A percentile compares a stretch with the other conserved stretches of the same genome.
Evolutionary conservation across 345 rosid species (phyloP).

Genomic region (Citrus mangshanensis): DNA sequence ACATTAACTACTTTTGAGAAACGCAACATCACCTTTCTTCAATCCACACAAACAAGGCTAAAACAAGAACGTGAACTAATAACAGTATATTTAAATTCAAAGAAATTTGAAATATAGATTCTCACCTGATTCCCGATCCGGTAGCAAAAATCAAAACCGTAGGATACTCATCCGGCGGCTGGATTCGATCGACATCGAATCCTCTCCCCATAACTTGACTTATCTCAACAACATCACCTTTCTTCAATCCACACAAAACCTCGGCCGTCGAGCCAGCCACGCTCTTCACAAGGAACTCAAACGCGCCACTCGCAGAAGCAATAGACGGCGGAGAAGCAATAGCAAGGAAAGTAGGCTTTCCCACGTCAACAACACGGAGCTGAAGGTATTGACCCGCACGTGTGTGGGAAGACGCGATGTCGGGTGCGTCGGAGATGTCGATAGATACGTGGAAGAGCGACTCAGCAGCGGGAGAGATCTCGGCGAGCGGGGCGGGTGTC

Average conservation of each 20-base stretch:
- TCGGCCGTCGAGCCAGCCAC: slow-evolving; percentile 90
- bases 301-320: slow-evolving; percentile 53
- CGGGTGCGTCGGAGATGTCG: slow-evolving; percentile 74
- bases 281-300: slow-evolving; percentile 85
- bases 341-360: slow-evolving; percentile 75
- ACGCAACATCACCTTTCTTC: not conserved
- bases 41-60: not conserved
- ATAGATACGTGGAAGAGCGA: slow-evolving; percentile 79
- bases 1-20: not conserved
- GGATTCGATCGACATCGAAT: slow-evolving; percentile 55
- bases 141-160: slow-evolving; percentile 89
- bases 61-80: not conserved
- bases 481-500: slow-evolving; percentile 67
- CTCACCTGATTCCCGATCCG: slow-evolving; percentile 91
- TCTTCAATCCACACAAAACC: slow-evolving; percentile 69
- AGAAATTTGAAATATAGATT: not conserved
- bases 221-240: slow-evolving; percentile 84
- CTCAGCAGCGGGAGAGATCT: slow-evolving; percentile 62
- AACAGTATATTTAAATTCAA: not conserved
- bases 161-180: slow-evolving; percentile 60
- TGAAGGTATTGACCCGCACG: slow-evolving; percentile 87
- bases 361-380: slow-evolving; percentile 66
- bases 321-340: slow-evolving; percentile 81
- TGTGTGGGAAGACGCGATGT: slow-evolving; percentile 62
- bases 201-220: slow-evolving; percentile 79